phyloP scores from a whole-genome alignment of 1,284 basidiomycete species.

The Pyrrhoderma noxium region DNA sequence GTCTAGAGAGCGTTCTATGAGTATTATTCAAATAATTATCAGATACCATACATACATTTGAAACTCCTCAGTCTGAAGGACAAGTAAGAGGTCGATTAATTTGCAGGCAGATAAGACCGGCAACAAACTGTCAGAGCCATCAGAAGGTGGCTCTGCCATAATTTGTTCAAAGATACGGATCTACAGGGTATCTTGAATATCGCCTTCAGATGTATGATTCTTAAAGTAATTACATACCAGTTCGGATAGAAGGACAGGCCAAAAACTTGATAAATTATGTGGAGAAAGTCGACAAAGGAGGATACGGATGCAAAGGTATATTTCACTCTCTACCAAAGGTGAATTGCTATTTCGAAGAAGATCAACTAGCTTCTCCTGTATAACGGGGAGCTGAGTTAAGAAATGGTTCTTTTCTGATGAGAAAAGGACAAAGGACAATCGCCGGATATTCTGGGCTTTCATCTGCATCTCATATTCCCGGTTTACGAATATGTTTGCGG shows the following conservation, averaged over 20 bases:
- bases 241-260: conserved; percentile 94
- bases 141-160: conserved; percentile 53
- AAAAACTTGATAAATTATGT: conserved; percentile 91
- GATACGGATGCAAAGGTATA: conserved; percentile 90
- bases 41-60: conserved; percentile 65
- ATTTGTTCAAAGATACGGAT: conserved; percentile 72
- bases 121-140: conserved; percentile 78
- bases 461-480: conserved; percentile 88
- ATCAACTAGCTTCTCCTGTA: conserved; percentile 97
- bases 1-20: conserved; percentile 41
- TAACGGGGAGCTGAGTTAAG: conserved; percentile 81
- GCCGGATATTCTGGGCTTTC: conserved; percentile 82
- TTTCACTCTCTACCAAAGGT: conserved; percentile 87
- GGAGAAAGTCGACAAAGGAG: conserved; percentile 87
- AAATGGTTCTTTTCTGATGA: conserved; percentile 87
- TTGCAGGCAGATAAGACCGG: conserved; percentile 88
- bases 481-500: conserved; percentile 95
- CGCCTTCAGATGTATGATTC: neutral
- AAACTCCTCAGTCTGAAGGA: conserved; percentile 94
- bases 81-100: conserved; percentile 85
- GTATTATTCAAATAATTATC: neutral
- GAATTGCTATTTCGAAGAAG: conserved; percentile 76
- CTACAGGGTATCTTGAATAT: conserved; percentile 33
- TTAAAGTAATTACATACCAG: conserved; percentile 45
- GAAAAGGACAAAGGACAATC: conserved; percentile 82